Base-by-base conservation (phyloP, 1,284 basidiomycete species). In the Leccinum huronense region DNA sequence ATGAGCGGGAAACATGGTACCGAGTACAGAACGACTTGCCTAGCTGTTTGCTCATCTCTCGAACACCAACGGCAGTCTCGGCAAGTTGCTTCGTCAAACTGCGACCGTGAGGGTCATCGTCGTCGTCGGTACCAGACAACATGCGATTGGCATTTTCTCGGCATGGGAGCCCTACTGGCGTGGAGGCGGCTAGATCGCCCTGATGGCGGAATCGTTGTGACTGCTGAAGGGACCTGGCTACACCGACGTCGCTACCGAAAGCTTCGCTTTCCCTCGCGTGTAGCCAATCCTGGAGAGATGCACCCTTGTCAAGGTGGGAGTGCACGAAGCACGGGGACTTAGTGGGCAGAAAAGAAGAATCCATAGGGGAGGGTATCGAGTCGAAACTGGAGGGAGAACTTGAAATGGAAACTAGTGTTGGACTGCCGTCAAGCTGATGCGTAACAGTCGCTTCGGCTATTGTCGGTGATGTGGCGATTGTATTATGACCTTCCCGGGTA, bases 1-100 rank as follows among this genome's bases (percentile, higher is more conserved):
- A 63, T 68, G 65, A 72, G 71, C 36, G 66, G 23, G 51, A 31
- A n/a, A 27, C 33, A 23, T 19, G 8, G 48, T 27, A n/a, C 23
- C 31, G 30, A 16, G 16, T 63, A 63, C 48, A 64, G 64, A 53
- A 63, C 45, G 54, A 85, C 89, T 70, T 70, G 93, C 95, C 96
- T 42, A 99, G 89, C 79, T 98, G 94, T 78, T 97, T 97, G 86
- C 94, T 97, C 94, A 98, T 97, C 79, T 99, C 97, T 59, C 97
- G 86, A 31, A 99, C 97, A 53, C 95, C 93, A 30, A 97, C 94
- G 14, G 97, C 97, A 14, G 97, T 99, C 80, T 97, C 96, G 8
- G 97, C 97, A 16, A 99, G 83, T 74, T 96, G 94, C 71, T 87
- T 90, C 3, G 97, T 98, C 69, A 98, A 79, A 73, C 86, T 96